A percentile compares a stretch with the other conserved stretches of the same genome.
Evolutionary conservation across 495 filamentous ascomycete species (phyloP).

Genomic region (Penicillium salamii): DNA sequence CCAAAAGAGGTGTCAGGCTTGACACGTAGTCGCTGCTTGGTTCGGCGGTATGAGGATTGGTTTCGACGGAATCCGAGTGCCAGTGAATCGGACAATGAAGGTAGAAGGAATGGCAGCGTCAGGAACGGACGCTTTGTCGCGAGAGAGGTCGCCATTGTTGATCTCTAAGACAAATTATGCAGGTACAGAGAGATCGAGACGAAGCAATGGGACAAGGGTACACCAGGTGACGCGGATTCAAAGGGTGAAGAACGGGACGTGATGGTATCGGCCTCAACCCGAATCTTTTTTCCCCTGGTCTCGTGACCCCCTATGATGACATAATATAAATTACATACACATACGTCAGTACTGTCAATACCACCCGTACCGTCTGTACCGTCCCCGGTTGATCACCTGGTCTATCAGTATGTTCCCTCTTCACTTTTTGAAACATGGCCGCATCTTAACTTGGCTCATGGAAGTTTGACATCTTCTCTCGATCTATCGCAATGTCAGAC

Average conservation of each 20-base stretch:
- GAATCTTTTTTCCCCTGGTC: constrained; percentile 28
- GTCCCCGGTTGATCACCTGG: constrained; percentile 18
- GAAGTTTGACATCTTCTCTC: not conserved
- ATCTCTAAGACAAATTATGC: not conserved
- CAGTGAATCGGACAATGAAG: constrained; percentile 35
- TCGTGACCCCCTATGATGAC: constrained; percentile 19
- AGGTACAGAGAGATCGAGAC: not conserved
- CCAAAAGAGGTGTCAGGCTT: constrained; percentile 72
- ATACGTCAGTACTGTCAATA: not conserved
- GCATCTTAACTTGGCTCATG: not conserved
- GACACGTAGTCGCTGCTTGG: constrained; percentile 68
- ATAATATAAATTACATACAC: not conserved
- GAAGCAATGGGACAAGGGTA: constrained; percentile 1
- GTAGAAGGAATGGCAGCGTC: constrained; percentile 41
- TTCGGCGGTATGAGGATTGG: constrained; percentile 68
- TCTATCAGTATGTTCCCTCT: not conserved
- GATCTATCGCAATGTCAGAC: constrained; percentile 6
- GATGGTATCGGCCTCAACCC: constrained; percentile 10
- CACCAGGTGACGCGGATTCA: not conserved
- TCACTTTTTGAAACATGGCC: not conserved
- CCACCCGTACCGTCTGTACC: not conserved
- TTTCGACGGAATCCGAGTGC: constrained; percentile 45
- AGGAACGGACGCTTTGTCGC: constrained; percentile 39
- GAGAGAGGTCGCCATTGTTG: constrained; percentile 33
- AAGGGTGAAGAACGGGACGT: constrained; percentile 10